Conservation (phyloP, 495 filamentous ascomycete species). For the Penicillium nucicola region DNA sequence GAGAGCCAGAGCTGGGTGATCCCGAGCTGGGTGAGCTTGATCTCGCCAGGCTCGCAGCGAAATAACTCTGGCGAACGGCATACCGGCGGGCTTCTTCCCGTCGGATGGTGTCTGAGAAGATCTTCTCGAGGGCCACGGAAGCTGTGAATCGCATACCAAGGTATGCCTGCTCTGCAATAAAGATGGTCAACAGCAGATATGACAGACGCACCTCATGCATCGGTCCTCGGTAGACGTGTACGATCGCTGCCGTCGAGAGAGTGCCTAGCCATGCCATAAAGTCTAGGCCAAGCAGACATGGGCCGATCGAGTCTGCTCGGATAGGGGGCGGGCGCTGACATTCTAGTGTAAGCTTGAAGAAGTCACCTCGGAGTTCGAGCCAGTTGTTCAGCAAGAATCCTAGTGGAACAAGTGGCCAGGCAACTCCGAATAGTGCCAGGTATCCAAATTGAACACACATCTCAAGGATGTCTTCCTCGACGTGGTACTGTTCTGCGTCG, state of each 20-base stretch:
- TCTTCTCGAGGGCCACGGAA: constrained; percentile 61
- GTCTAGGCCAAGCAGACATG: constrained; percentile 81
- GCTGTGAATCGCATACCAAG: constrained; percentile 66
- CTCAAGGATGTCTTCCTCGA: constrained; percentile 49
- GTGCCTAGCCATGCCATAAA: constrained; percentile 89
- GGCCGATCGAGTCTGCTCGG: constrained; percentile 88
- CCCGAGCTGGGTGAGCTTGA: constrained; percentile 1
- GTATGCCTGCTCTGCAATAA: constrained; percentile 82
- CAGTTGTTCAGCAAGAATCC: constrained; percentile 94
- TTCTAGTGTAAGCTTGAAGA: constrained; percentile 85
- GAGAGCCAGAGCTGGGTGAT: constrained; percentile 5
- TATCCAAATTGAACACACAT: constrained; percentile 61
- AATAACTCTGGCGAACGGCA: constrained; percentile 62
- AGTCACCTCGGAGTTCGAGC: constrained; percentile 88
- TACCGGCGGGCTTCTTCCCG: constrained; percentile 73
- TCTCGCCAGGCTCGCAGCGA: constrained; percentile 36
- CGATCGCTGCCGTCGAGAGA: constrained; percentile 76
- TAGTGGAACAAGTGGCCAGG: constrained; percentile 85
- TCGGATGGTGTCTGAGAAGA: constrained; percentile 74
- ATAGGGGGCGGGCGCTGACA: constrained; percentile 86
- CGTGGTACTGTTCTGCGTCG: constrained; percentile 78
- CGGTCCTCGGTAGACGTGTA: constrained; percentile 75
- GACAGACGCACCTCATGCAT: constrained; percentile 62
- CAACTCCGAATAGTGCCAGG: constrained; percentile 81
- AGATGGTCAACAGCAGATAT: constrained; percentile 72